Base-by-base conservation (phyloP, 108 stramenopile species). In the Epithemia pelagica region DNA sequence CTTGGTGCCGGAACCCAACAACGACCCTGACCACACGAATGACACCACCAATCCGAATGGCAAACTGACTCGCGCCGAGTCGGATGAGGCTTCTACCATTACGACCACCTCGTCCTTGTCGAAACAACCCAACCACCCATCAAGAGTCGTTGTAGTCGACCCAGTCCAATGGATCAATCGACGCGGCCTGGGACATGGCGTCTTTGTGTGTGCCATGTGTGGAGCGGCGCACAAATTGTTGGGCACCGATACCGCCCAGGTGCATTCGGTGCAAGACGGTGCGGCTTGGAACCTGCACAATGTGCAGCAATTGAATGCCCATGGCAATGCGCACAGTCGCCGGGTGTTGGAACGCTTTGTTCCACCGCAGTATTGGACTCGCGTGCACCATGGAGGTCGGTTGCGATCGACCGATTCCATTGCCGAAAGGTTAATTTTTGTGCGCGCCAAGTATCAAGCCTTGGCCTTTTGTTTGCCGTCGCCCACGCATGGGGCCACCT, bases 381-480 rank as follows among this genome's bases (percentile, higher is more conserved):
- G 37, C 5, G n/a, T n/a, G n/a, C 66, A 68, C 22, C 32, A 60
- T 2, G 80, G 79, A 81, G 57, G 78, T 30, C 32, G 52, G 30
- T 59, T 53, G n/a, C 70, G 76, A 32, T 80, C 80, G 18, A 61
- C 23, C 3, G 75, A 72, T 62, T 15, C 69, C 22, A 23, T 70
- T 28, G 71, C 65, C 15, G 74, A 78, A 32, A 73, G 87, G 27
- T 23, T 74, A 22, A 15, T 78, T 18, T 88, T 77, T 72, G 60
- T 68, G 19, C 64, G 80, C 51, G 87, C 87, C 54, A 88, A 88
- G 55, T 88, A 88, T 37, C 79, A 84, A 52, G 81, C 74, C 5
- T 31, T 78, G 28, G 76, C 71, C 10, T 88, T 88, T 76, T 66
- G 70, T 21, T 68, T 82, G 58, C 81, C 84, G 22, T 75, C 69